Base-by-base conservation (phyloP, 225 moss, liverwort and hornwort species). In the Rhytidiadelphus loreus region DNA sequence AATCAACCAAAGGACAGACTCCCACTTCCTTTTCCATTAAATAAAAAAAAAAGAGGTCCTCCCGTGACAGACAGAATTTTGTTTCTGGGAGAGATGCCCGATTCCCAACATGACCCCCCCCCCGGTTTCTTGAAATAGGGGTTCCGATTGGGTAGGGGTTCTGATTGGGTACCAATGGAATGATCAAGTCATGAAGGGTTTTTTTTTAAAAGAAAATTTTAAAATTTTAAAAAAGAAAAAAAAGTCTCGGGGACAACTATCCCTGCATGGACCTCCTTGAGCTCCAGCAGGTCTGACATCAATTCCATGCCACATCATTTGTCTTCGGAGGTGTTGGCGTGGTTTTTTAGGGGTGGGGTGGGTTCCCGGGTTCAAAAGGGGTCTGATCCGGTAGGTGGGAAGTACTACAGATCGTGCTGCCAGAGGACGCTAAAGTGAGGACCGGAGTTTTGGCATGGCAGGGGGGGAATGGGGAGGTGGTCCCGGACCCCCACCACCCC, bases 361-460 rank as follows among this genome's bases (percentile, higher is more conserved):
- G 70, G 65, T 5, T 18, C 13, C 2, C 20, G 14, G 15, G 15
- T 59, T 50, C 3, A 50, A 50, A 50, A 50, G 13, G 50, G 50
- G 52, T 7, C 20, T 0, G 48, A 37, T 37, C 6, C 0, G 21
- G 88, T 86, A 65, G 90, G 87, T 87, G 89, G 69, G n/a, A 75
- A 55, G 82, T 62, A 65, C 88, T 57, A 48, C 77, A 77, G 86
- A 83, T 92, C 79, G 59, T 92, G 88, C 90, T 63, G 61, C 64
- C 2, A 35, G 50, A 65, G 75, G 55, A 39, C 37, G 32, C 33
- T 75, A 84, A 90, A 86, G 86, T 0, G 5, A 28, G 44, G 78
- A 74, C 46, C 9, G 25, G 69, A 84, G 20, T 61, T 84, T 90
- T 86, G 90, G 88, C 88, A 84, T 88, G 77, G 88, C 26, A 73